Evolutionary conservation across 1,284 basidiomycete genomes (phyloP), one percentile per base, ranked within the genome.

Genomic region (Porodaedalea pini): DNA sequence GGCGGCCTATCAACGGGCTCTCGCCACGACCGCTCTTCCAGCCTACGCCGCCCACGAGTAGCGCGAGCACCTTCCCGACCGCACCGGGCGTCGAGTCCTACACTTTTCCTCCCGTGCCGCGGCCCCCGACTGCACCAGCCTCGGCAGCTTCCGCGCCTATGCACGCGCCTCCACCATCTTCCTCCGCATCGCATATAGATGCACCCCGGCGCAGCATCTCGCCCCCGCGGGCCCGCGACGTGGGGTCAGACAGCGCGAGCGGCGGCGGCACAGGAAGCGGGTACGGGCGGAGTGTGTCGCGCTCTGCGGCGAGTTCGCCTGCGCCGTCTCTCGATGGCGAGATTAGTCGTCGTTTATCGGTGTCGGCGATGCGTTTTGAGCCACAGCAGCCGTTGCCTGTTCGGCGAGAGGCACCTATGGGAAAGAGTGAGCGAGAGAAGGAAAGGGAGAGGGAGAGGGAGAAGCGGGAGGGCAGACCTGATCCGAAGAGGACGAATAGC

Each of bases 81-180:
- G 56, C 56, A 5, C 41, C 50, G 8, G 34, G 47, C 17, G 37
- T 51, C 13, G 58, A 59, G 7, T 49, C 54, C 37, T 59, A 59
- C 40, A 59, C 52, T 11, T 59, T 59, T 27, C 58, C 58, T 7
- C 52, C 58, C n/a, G 48, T 55, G 3, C 51, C 47, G 13, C 27
- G 39, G 15, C 49, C 49, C 8, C 41, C 56, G 2, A 21, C 56
- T 19, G 29, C 53, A n/a, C n/a, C n/a, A n/a, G n/a, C n/a, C n/a
- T n/a, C n/a, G n/a, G n/a, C n/a, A n/a, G n/a, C n/a, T n/a, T n/a
- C n/a, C n/a, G n/a, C n/a, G n/a, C n/a, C n/a, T n/a, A n/a, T n/a
- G n/a, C n/a, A n/a, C 21, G 41, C n/a, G n/a, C 21, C 41, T 11
- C 10, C 21, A 3, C 21, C 41, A 44, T 19, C 41, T 4, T 19